These are phyloP conservation scores for Filobasidium wieringae DNA, from an alignment of 768 basidiomycete species.

Conservation along the genomic window DNA sequence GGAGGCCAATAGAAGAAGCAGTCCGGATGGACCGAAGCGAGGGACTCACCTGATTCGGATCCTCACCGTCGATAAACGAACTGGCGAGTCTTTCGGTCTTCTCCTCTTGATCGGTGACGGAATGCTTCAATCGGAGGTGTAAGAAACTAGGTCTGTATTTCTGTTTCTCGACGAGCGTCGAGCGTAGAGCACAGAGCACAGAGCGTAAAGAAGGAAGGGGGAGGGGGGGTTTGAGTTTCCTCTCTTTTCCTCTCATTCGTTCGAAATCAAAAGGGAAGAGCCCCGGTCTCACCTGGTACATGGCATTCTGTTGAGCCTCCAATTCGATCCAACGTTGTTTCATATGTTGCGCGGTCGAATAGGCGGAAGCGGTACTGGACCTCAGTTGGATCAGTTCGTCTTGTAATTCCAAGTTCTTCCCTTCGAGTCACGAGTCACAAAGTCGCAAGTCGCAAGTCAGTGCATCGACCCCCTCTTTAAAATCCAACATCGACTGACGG, in stretches of 20 bases:
- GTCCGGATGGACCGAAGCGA: too few relatives aligned
- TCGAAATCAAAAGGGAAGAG: too few relatives aligned
- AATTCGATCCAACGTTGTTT: slow-evolving; percentile 76
- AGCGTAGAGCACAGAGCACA: not conserved
- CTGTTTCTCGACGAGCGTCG: too few relatives aligned
- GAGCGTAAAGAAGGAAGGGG: not conserved
- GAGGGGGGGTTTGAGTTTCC: too few relatives aligned
- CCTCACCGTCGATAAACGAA: slow-evolving; percentile 53
- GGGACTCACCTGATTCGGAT: not conserved
- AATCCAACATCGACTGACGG: slow-evolving; percentile 44
- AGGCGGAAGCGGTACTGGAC: slow-evolving; percentile 71
- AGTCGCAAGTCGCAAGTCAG: not conserved
- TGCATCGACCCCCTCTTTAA: not conserved
- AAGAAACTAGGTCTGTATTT: slow-evolving; percentile 78
- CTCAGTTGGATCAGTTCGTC: slow-evolving; percentile 63
- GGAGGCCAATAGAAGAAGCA: too few relatives aligned
- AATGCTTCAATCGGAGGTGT: slow-evolving; percentile 72
- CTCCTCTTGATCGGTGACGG: slow-evolving; percentile 81
- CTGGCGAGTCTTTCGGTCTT: slow-evolving; percentile 70
- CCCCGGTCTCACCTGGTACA: slow-evolving; percentile 62
- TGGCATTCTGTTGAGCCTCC: slow-evolving; percentile 74
- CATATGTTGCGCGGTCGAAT: slow-evolving; percentile 69
- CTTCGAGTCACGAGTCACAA: slow-evolving; percentile 41
- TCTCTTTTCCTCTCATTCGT: not conserved
- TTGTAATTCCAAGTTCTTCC: slow-evolving; percentile 62